phyloP scores from a whole-genome alignment of 2,329 filamentous ascomycete species.

The Colletotrichum falcatum region DNA sequence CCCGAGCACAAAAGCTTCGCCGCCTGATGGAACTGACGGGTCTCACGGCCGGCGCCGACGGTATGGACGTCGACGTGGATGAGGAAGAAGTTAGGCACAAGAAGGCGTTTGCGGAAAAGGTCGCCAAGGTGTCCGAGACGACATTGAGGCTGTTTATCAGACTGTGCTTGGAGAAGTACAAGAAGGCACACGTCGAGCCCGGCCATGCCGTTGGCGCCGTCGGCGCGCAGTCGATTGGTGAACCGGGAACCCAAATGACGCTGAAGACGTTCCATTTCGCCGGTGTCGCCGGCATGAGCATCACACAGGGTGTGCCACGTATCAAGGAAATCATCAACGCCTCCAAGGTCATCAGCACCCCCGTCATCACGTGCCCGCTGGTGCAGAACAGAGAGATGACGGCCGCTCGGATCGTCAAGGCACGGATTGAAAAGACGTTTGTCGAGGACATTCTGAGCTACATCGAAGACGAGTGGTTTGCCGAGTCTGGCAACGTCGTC shows the following conservation, averaged over 20 bases:
- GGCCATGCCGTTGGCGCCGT: slow-evolving; percentile 97
- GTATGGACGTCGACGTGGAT: slow-evolving; percentile 46
- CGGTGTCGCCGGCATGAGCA: slow-evolving; percentile 99
- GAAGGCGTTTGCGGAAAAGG: slow-evolving; percentile 70
- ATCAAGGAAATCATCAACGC: slow-evolving; percentile 99
- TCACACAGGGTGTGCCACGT: slow-evolving; percentile 98
- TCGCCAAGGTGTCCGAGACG: slow-evolving; percentile 83
- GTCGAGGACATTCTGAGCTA: slow-evolving; percentile 83
- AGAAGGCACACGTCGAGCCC: slow-evolving; percentile 90
- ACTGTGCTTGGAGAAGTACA: slow-evolving; percentile 89
- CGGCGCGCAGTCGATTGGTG: slow-evolving; percentile 96
- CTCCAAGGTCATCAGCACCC: slow-evolving; percentile 92
- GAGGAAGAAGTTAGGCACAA: slow-evolving; percentile 46
- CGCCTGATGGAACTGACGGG: slow-evolving; percentile 39
- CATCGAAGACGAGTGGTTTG: slow-evolving; percentile 91
- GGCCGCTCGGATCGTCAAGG: slow-evolving; percentile 91
- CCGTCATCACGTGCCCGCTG: slow-evolving; percentile 89
- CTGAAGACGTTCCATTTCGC: slow-evolving; percentile 99
- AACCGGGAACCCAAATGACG: slow-evolving; percentile 99
- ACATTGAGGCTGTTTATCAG: slow-evolving; percentile 83
- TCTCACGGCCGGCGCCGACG: slow-evolving; percentile 39
- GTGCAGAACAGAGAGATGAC: slow-evolving; percentile 80
- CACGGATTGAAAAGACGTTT: slow-evolving; percentile 94
- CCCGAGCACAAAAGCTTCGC: slow-evolving; percentile 69
- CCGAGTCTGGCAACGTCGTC: slow-evolving; percentile 79